Base-by-base conservation (phyloP, 805 yeast genomes). In the Kurtzmaniella cleridarum region DNA sequence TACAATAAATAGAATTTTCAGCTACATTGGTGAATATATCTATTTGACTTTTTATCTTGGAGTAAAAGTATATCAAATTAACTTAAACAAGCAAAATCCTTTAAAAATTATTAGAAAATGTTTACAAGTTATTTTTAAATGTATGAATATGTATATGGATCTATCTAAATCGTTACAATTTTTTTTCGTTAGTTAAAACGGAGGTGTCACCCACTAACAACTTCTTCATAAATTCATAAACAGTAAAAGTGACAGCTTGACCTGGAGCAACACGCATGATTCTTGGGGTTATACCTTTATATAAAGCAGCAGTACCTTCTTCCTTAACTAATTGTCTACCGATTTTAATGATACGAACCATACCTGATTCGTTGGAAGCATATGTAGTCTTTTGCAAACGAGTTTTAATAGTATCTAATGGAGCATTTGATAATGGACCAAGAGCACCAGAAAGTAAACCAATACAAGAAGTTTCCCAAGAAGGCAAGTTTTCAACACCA, bases 211-310 rank as follows among this genome's bases (percentile, higher is more conserved):
- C 69, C 30, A 42, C 57, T 59, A 90, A 73, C 36, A 72, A 68
- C 16, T 73, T 77, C 63, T 89, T 84, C 59, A 88, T 84, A 57
- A 73, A 83, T 69, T 91, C 98, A 64, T 91, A 91, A 32, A 93
- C 96, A 6, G 98, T 93, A 69, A 91, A 91, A 13, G 97, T 93
- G 41, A 91, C 98, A 40, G 98, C 97, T 69, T 91, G 98, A 45
- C 98, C 98, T 17, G 98, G 97, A 10, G 98, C 98, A 38, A 91
- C 98, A 69, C 98, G 84, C 95, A 91, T 90, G 51, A 91, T 91
- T 71, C 98, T 83, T 52, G 98, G 98, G 17, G 97, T 89, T 59
- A 91, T 91, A 69, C 98, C 98, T 40, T 59, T 59, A 45, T 59
- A 59, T 37, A 59, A 62, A 13, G 73, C 73, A 40, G 60, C 60